A percentile compares a stretch with the other conserved stretches of the same genome.
Conservation (phyloP, 2,329 filamentous ascomycete species). For the Paradendryphiella salina region DNA sequence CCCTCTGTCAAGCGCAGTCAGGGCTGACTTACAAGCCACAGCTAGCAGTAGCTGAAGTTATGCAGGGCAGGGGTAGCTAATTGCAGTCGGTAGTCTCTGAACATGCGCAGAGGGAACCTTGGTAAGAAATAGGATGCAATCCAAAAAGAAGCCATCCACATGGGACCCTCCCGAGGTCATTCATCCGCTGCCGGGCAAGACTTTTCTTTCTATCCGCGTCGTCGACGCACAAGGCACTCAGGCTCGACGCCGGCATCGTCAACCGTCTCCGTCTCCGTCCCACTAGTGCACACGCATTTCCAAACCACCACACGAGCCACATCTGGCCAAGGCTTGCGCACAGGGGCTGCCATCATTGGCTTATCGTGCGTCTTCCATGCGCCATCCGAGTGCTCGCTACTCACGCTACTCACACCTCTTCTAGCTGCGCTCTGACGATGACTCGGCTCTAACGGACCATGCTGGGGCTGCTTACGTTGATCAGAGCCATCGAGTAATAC, state of each 20-base stretch:
- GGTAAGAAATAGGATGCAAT: slow-evolving; percentile 1
- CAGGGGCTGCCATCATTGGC: slow-evolving; percentile 19
- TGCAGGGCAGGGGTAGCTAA: slow-evolving; percentile 21
- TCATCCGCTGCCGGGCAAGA: slow-evolving; percentile 2
- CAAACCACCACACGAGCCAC: slow-evolving; percentile 17
- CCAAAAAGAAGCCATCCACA: background rate
- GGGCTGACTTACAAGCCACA: slow-evolving; percentile 41
- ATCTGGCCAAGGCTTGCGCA: slow-evolving; percentile 14
- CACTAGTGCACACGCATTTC: slow-evolving; percentile 17
- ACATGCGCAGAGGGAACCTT: background rate
- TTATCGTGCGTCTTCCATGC: slow-evolving; percentile 20
- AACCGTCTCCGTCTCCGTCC: slow-evolving; percentile 21
- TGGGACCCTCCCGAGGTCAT: slow-evolving; percentile 8
- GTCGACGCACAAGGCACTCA: slow-evolving; percentile 25
- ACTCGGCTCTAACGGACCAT: slow-evolving; percentile 11
- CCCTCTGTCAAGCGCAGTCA: slow-evolving; percentile 15
- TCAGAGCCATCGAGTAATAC: background rate
- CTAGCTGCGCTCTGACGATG: slow-evolving; percentile 16
- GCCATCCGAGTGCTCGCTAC: slow-evolving; percentile 10
- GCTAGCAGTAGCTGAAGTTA: slow-evolving; percentile 19
- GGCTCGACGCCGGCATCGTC: slow-evolving; percentile 17
- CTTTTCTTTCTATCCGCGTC: slow-evolving; percentile 18
- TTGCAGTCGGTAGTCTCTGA: background rate
- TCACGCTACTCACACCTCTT: slow-evolving; percentile 19
- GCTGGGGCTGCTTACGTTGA: slow-evolving; percentile 12